Evolutionary conservation across 1,284 basidiomycete genomes (phyloP), one percentile per base, ranked within the genome.

Genomic region (Ganoderma leucocontextum): DNA sequence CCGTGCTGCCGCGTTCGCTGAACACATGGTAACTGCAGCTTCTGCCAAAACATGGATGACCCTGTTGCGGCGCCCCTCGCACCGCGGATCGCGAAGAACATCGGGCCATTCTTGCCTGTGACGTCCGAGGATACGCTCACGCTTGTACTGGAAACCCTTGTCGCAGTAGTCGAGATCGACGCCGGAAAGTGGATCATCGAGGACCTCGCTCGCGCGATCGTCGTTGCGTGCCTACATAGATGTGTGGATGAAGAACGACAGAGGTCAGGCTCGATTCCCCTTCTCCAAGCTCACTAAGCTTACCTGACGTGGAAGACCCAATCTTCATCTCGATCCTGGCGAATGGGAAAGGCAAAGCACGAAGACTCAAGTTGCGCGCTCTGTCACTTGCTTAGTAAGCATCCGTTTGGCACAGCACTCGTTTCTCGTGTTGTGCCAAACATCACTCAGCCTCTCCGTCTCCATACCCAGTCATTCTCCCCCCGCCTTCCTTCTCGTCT

Each of bases 81-180:
- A 0, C 84, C 87, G 8, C 87, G 91, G 42, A 92, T 98, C 63
- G 87, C 95, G n/a, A 88, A 89, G 65, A 90, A 93, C 70, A 87
- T 99, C 3, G 91, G 95, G 0, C 95, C 96, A 0, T 92, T 99
- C 78, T 81, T 98, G 33, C 81, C 90, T 9, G 82, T 90, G 41
- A 91, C 95, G 0, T 90, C 92, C 1, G 95, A 96, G 70, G 95
- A 98, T 75, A 95, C 96, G 0, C 86, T 99, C 17, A 91, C 94
- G n/a, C 87, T 99, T 10, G 89, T 98, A 35, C 84, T 99, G 33
- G 96, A 98, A 77, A 92, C 95, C 0, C 81, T 97, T 59, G 88
- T 92, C 1, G 89, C 93, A 1, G 89, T 97, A 4, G 81, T 96
- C 1, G 88, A 91, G 38, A 86, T 97, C 4, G 90, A 93, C 69